Evolutionary conservation across 805 yeast species (phyloP).

Genomic region (Barnettozyma pratensis): DNA sequence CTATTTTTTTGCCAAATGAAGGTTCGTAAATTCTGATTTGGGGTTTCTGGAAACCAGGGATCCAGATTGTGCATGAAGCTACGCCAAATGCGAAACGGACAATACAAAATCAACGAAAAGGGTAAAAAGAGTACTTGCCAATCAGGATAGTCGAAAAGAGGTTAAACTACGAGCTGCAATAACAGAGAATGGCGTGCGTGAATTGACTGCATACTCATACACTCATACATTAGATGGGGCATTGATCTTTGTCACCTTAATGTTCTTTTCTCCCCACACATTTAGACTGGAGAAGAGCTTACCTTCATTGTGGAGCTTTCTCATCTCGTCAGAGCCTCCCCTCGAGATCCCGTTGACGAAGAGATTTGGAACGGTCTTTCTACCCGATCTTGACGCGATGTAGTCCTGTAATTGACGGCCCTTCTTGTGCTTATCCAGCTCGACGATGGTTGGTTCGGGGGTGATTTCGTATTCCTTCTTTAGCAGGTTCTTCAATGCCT

Average conservation of each 20-base stretch:
- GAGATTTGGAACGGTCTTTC: conserved; percentile 88
- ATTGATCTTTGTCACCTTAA: conserved; percentile 44
- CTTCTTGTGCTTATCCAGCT: conserved; percentile 73
- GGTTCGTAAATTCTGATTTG: no score
- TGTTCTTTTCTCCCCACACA: conserved; percentile 57
- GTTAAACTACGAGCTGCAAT: no score
- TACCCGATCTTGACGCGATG: conserved; percentile 63
- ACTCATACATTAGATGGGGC: conserved; percentile 47
- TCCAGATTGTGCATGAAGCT: no score
- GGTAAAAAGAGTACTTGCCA: no score
- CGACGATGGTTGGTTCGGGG: conserved; percentile 73
- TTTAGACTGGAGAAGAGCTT: conserved; percentile 45
- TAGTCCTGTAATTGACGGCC: conserved; percentile 74
- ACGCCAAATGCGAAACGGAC: no score
- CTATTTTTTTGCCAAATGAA: no score
- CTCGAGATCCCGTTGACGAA: conserved; percentile 66
- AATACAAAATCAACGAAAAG: no score
- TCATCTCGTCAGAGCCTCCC: conserved; percentile 89
- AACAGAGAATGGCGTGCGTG: not conserved
- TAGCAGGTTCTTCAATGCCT: conserved; percentile 62
- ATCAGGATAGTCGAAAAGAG: no score
- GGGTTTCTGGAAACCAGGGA: no score
- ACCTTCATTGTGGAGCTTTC: conserved; percentile 51
- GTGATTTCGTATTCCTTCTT: conserved; percentile 57
- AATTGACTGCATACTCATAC: not conserved